Conservation (phyloP, 305 asterid genomes). For the Coffea humblotiana region DNA sequence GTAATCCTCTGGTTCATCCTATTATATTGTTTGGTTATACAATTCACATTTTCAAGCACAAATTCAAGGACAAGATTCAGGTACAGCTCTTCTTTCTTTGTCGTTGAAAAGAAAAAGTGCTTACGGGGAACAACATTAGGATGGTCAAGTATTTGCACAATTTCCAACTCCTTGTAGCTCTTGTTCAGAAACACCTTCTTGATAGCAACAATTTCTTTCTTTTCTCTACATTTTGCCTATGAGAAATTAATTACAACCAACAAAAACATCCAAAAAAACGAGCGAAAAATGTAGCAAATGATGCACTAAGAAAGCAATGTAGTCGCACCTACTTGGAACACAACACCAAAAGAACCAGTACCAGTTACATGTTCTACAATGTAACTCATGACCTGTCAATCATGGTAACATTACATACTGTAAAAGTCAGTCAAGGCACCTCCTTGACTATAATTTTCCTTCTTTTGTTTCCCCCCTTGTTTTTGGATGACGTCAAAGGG, state of each 20-base stretch:
- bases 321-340: conserved; percentile 66
- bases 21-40: conserved; percentile 83
- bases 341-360: conserved; percentile 98
- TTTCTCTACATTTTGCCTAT: conserved; percentile 95
- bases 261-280: not conserved
- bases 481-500: too few relatives aligned
- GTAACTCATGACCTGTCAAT: conserved; percentile 75
- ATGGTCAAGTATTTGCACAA: conserved; percentile 96
- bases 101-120: conserved; percentile 86
- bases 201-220: conserved; percentile 93
- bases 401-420: conserved; percentile 26
- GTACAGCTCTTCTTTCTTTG: conserved; percentile 89
- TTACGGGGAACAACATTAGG: conserved; percentile 86
- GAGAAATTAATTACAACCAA: conserved; percentile 8
- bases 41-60: conserved; percentile 92
- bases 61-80: conserved; percentile 93
- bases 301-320: conserved; percentile 7
- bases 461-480: too few relatives aligned
- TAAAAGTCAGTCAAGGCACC: not conserved
- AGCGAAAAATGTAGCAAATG: not conserved
- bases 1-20: conserved; percentile 70
- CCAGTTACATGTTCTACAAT: conserved; percentile 97
- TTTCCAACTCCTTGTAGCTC: conserved; percentile 94
- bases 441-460: too few relatives aligned
- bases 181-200: conserved; percentile 97